These are phyloP conservation scores for Hibiscus trionum DNA, from an alignment of 345 rosid species.

Conservation along the genomic window DNA sequence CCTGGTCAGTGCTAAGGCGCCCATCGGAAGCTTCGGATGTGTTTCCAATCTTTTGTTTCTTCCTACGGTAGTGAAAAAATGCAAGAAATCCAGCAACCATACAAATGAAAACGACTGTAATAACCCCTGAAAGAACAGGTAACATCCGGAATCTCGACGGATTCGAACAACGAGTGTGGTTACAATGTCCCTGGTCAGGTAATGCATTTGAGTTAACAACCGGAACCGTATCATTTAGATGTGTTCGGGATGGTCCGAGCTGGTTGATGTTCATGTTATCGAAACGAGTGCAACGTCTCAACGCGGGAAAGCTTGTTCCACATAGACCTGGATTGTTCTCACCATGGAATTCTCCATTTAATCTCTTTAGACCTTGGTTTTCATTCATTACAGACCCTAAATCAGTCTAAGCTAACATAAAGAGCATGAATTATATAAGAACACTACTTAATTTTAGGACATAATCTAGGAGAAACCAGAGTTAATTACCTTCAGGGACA, in stretches of 20 bases:
- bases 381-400: not conserved
- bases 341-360: constrained; percentile 46
- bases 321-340: constrained; percentile 64
- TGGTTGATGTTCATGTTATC: constrained; percentile 32
- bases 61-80: constrained; percentile 43
- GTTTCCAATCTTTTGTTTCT: constrained; percentile 73
- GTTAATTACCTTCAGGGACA: constrained; percentile 56
- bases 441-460: not conserved
- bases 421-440: not conserved
- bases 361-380: constrained; percentile 56
- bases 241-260: constrained; percentile 27
- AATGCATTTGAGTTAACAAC: constrained; percentile 20
- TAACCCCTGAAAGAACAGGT: constrained; percentile 47
- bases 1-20: constrained; percentile 44
- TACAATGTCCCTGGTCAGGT: constrained; percentile 31
- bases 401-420: not conserved
- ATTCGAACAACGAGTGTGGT: constrained; percentile 41
- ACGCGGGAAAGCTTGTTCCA: constrained; percentile 38
- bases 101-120: constrained; percentile 35
- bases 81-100: constrained; percentile 35
- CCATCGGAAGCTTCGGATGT: constrained; percentile 52
- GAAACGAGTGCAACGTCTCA: constrained; percentile 48
- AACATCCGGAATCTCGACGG: constrained; percentile 47
- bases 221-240: constrained; percentile 15
- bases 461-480: not conserved